Evolutionary conservation across 495 filamentous ascomycete species (phyloP), one percentile per base, ranked within the genome.

Genomic region (Aspergillus panamensis): DNA sequence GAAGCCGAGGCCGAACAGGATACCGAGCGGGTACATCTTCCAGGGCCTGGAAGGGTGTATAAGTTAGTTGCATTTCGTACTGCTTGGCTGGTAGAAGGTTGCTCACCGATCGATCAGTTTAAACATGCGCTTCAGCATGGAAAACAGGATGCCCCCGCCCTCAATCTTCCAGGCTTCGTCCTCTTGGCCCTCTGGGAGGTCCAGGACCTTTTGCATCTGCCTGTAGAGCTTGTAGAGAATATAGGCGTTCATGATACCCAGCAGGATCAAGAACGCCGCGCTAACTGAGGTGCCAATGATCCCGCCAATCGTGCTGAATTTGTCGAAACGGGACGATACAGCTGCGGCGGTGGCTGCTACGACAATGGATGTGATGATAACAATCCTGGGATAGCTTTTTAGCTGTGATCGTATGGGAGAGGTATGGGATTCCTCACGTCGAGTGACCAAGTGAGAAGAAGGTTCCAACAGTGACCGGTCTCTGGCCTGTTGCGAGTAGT

Each of bases 21-120:
- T 77, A 5, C 93, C 93, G 4, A 97, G 74, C 6, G 91, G 91
- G 68, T 96, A 79, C 93, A 97, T 98, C 72, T 98, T 98, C 94
- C 94, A 98, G 1, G 92, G 90, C 6, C 80, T 83, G 6, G 3
- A 14, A 19, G n/a, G n/a, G 13, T 16, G n/a, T 20, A 64, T 37
- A 61, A 44, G 43, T 45, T 29, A 54, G 21, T 33, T 30, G 12
- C 0, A 31, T 5, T 1, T 1, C 6, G 17, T 45, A 31, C 14
- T 8, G 0, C 12, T 7, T 32, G 17, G 13, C 0, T 14, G 20
- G 39, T 51, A 45, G 6, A 29, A 13, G 40, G 14, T 32, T 8
- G 47, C 68, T 40, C 63, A 83, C 67, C 87, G 74, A 68, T 98
- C 89, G 66, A 98, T 87, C 19, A 96, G 68, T 57, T 82, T 85